These are phyloP conservation scores for Mimosa pudica DNA, from an alignment of 306 rosid species.

Conservation along the genomic window DNA sequence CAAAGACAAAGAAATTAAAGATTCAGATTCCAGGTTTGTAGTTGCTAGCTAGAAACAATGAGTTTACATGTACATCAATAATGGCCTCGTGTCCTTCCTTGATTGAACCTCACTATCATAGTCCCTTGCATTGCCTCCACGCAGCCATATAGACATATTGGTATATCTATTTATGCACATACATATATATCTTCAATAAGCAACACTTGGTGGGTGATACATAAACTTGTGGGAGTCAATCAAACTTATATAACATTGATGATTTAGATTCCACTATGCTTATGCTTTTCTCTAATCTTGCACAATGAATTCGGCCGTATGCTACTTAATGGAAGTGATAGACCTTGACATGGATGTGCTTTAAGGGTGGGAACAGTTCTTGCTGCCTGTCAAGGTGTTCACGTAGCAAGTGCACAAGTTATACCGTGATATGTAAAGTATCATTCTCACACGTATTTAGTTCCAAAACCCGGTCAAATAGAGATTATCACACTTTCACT, in stretches of 20 bases:
- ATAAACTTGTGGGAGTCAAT: background rate
- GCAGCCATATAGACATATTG: background rate
- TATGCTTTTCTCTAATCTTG: background rate
- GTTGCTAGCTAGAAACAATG: background rate
- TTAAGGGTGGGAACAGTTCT: background rate
- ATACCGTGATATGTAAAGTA: too few relatives aligned
- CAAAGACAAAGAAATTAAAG: background rate
- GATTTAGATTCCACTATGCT: slow-evolving; percentile 12
- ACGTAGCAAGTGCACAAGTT: too few relatives aligned
- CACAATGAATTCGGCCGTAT: background rate
- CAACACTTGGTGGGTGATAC: slow-evolving; percentile 26
- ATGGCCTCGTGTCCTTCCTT: slow-evolving; percentile 9
- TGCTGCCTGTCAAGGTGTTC: too few relatives aligned
- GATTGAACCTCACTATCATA: slow-evolving; percentile 37
- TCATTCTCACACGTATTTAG: too few relatives aligned
- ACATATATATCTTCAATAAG: slow-evolving; percentile 6
- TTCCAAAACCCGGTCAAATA: too few relatives aligned
- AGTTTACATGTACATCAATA: slow-evolving; percentile 28
- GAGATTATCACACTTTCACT: too few relatives aligned
- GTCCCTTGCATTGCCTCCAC: background rate
- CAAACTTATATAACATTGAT: background rate
- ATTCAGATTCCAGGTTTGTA: slow-evolving; percentile 10
- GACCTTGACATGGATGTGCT: background rate
- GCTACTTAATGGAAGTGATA: background rate
- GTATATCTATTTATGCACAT: too few relatives aligned